These are phyloP conservation scores for Casuarina cunninghamiana DNA, from an alignment of 306 rosid genomes.

Conservation along the genomic window DNA sequence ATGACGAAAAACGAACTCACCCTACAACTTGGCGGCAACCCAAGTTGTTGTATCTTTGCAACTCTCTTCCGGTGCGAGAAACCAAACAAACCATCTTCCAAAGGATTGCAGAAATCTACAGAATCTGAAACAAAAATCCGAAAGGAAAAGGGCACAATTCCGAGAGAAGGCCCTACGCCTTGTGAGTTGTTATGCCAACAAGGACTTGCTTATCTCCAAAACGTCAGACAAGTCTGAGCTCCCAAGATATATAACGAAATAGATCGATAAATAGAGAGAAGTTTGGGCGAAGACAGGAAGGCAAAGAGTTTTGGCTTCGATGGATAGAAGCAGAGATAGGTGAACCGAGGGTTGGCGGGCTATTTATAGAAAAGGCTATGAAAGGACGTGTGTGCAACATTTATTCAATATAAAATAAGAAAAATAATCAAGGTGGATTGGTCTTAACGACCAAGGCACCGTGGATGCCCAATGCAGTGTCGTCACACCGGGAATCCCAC, in stretches of 20 bases:
- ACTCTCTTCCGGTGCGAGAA: constrained; percentile 85
- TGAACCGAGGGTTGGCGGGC: background rate
- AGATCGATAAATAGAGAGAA: background rate
- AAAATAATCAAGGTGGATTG: no score
- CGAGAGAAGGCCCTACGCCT: background rate
- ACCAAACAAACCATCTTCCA: constrained; percentile 66
- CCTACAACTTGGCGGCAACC: constrained; percentile 98
- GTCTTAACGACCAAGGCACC: no score
- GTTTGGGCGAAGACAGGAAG: background rate
- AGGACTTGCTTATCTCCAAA: background rate
- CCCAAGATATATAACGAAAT: background rate
- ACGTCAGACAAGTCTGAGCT: background rate
- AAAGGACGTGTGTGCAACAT: background rate
- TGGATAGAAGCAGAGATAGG: background rate
- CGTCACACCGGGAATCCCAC: no score
- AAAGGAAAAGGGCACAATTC: background rate
- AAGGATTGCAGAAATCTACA: background rate
- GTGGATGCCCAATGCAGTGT: no score
- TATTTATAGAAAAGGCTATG: background rate
- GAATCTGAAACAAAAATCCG: background rate
- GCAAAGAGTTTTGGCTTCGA: background rate
- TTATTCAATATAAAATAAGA: no score
- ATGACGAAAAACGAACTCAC: constrained; percentile 32
- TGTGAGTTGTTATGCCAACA: background rate
- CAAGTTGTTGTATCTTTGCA: constrained; percentile 79